A percentile compares a stretch with the other conserved stretches of the same genome.
These are phyloP conservation scores for Oryza longistaminata DNA, from an alignment of 176 grass and related monocot genomes.

Conservation along the genomic window DNA sequence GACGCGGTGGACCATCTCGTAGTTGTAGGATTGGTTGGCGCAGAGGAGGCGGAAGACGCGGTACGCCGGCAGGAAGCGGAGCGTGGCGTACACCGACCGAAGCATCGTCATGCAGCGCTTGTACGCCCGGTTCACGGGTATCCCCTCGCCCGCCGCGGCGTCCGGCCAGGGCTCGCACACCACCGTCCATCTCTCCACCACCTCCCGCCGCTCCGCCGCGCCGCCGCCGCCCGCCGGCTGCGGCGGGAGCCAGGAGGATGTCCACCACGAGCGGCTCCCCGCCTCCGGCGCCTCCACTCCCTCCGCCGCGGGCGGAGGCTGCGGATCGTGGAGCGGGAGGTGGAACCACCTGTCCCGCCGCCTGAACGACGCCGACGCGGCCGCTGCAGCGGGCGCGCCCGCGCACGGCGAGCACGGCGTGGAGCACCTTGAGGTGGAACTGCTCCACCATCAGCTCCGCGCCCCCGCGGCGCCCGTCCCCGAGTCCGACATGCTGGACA, in stretches of 20 bases:
- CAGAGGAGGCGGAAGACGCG: constrained; percentile 73
- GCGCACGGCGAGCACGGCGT: constrained; percentile 74
- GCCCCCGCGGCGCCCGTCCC: constrained; percentile 41
- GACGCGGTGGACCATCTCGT: constrained; percentile 71
- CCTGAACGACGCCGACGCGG: constrained; percentile 31
- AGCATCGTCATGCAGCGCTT: constrained; percentile 76
- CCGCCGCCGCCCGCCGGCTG: constrained; percentile 20
- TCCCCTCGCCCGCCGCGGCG: constrained; percentile 37
- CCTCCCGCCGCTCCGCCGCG: constrained; percentile 33
- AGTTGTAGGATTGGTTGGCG: constrained; percentile 77
- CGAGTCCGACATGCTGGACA: constrained; percentile 68
- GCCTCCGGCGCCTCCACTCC: constrained; percentile 39
- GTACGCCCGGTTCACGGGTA: constrained; percentile 70
- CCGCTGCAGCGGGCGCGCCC: constrained; percentile 38
- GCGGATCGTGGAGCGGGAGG: constrained; percentile 61
- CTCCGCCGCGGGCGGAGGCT: constrained; percentile 55
- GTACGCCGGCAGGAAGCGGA: constrained; percentile 78
- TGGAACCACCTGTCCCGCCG: constrained; percentile 79
- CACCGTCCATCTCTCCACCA: constrained; percentile 77
- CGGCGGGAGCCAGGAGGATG: constrained; percentile 50
- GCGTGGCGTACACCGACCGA: constrained; percentile 60
- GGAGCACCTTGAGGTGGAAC: constrained; percentile 85
- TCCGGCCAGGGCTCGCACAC: constrained; percentile 63
- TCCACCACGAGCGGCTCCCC: constrained; percentile 65
- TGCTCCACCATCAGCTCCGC: constrained; percentile 80